Base-by-base conservation (phyloP, 2,329 filamentous ascomycete genomes). In the Fusarium dlaminii region DNA sequence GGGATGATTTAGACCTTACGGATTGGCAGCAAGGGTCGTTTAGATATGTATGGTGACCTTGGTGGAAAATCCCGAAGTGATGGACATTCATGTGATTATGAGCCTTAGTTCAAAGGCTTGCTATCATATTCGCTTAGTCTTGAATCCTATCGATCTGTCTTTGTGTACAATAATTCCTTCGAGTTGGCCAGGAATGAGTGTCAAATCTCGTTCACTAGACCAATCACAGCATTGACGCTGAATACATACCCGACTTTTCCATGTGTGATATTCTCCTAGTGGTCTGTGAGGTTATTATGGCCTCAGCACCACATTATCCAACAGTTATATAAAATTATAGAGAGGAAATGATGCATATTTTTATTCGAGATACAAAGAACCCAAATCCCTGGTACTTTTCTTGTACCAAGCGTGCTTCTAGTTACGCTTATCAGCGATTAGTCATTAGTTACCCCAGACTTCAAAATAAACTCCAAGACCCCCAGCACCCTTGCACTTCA, bases 101-200 rank as follows among this genome's bases (percentile, higher is more conserved):
- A 17, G 13, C 1, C 10, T n/a, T 8, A 4, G 3, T 3, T 18
- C 5, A 3, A 17, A 30, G 14, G 5, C 0, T 18, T 48, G 0
- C 22, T 18, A 12, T n/a, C 14, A 0, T 12, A 2, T 9, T 30
- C 7, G 2, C 11, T 27, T 18, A 11, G 1, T 45, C 7, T 20
- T 27, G 5, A 4, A 7, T 20, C 20, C 11, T 9, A 5, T 45
- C 1, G 17, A 20, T 22, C 20, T 13, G 12, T 17, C 27, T 12
- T 6, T 48, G 2, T n/a, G 18, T 22, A 15, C 14, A 12, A 30
- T 11, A 5, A 1, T 12, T 13, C 14, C 3, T 17, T 17, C 4
- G 3, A 17, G 7, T n/a, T n/a, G 1, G 24, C 8, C 5, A 45
- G 20, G 20, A 30, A 30, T n/a, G 4, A 17, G 0, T 22, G 14